A percentile compares a stretch with the other conserved stretches of the same genome.
These are phyloP conservation scores for Jaapia argillacea DNA, from an alignment of 768 basidiomycete species.

Conservation along the genomic window DNA sequence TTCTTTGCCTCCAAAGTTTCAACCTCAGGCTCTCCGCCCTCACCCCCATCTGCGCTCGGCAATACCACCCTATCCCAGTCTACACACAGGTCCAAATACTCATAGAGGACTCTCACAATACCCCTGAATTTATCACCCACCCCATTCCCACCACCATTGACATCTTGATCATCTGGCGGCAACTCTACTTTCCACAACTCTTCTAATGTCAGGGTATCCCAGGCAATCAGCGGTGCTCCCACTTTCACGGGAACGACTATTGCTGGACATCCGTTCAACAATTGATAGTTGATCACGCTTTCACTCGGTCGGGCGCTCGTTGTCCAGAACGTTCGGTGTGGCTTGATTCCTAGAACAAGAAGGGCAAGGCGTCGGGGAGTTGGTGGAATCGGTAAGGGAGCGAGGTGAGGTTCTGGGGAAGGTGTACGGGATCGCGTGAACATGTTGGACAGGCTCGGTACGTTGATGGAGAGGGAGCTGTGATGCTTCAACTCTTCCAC, in stretches of 20 bases:
- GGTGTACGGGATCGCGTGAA: conserved; percentile 41
- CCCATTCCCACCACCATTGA: conserved; percentile 22
- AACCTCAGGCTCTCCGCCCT: conserved; percentile 8
- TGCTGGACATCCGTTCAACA: conserved; percentile 52
- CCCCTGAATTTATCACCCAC: too few relatives aligned
- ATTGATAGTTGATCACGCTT: conserved; percentile 51
- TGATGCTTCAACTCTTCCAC: conserved; percentile 10
- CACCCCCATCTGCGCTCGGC: conserved; percentile 12
- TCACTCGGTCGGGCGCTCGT: conserved; percentile 48
- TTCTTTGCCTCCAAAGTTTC: conserved; percentile 19
- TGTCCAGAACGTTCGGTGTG: conserved; percentile 51
- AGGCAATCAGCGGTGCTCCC: conserved; percentile 53
- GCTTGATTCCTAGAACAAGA: conserved; percentile 46
- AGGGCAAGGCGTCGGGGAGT: conserved; percentile 47
- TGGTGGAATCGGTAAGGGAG: conserved; percentile 30
- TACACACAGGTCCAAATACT: conserved; percentile 50
- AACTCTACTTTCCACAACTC: conserved; percentile 43
- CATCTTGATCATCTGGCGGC: conserved; percentile 20
- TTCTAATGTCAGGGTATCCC: conserved; percentile 52
- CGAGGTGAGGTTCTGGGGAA: conserved; percentile 36
- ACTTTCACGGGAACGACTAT: conserved; percentile 48
- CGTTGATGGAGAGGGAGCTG: conserved; percentile 18
- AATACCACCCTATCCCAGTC: conserved; percentile 48
- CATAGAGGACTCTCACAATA: conserved; percentile 43
- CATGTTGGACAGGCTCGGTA: conserved; percentile 31